Percentiles rank a stretch among this genome's conserved stretches.
Conservation (phyloP, 225 moss, liverwort and hornwort species). For the Anthoceros angustus region DNA sequence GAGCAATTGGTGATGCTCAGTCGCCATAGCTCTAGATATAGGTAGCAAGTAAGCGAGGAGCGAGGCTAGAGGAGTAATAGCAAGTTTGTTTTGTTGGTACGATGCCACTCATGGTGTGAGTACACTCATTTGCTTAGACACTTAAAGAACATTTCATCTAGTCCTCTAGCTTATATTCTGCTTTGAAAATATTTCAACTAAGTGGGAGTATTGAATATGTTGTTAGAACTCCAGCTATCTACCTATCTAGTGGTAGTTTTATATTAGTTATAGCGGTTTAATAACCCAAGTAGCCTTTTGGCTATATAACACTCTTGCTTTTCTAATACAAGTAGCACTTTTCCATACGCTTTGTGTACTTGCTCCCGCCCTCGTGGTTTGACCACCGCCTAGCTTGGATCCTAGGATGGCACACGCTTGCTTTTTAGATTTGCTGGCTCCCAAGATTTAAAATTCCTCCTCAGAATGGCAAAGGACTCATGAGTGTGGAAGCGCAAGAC, state of each 20-base stretch:
- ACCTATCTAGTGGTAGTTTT: neutral
- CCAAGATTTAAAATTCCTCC: too few relatives aligned
- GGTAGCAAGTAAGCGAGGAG: neutral
- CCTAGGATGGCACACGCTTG: too few relatives aligned
- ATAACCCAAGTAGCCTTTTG: constrained; percentile 19
- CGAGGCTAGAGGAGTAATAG: neutral
- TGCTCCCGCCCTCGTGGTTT: too few relatives aligned
- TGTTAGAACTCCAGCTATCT: neutral
- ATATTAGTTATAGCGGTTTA: neutral
- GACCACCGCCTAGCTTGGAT: too few relatives aligned
- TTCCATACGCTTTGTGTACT: too few relatives aligned
- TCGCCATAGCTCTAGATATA: neutral
- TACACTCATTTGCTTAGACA: neutral
- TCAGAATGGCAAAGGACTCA: too few relatives aligned
- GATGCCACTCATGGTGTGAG: neutral
- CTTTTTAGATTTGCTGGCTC: too few relatives aligned
- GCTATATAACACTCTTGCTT: too few relatives aligned
- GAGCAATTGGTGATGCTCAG: neutral
- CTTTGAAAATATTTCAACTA: neutral
- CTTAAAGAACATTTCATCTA: neutral
- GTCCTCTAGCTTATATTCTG: neutral
- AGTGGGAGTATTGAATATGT: neutral
- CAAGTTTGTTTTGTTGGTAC: neutral
- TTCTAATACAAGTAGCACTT: too few relatives aligned
- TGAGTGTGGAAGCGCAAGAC: too few relatives aligned